Base-by-base conservation (phyloP, 495 filamentous ascomycete species). In the Baudoinia panamericana region DNA sequence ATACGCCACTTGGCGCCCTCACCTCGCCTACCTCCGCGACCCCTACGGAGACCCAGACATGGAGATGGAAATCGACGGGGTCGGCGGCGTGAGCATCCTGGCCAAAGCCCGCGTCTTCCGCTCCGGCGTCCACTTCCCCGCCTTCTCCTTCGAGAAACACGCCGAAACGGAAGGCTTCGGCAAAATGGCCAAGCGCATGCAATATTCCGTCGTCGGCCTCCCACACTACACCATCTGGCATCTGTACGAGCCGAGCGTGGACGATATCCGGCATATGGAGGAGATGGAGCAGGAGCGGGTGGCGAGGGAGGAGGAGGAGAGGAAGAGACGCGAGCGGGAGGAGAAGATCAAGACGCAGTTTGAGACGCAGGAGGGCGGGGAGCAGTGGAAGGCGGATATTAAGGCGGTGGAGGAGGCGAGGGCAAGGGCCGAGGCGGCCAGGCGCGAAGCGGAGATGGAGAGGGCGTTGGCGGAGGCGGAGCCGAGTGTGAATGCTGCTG, bases 221-320 rank as follows among this genome's bases (percentile, higher is more conserved):
- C 92, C 92, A 5, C 92, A 99, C 54, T 99, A 99, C 59, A 94
- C 86, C 0, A 94, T 99, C 41, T 99, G 92, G 92, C 92, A 99
- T 77, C 67, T 95, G 36, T 99, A 99, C 64, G 92, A 99, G 58
- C 92, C 92, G 10, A 93, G 83, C 45, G 84, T 93, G 9, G 92
- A 99, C 53, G 92, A 99, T 52, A 81, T 96, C 36, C 76, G 82
- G 36, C 92, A 95, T 49, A 99, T 99, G 92, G 88, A 67, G 67
- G 81, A 93, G 63, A 92, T 93, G 84, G 84, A 93, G 51, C 60
- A 73, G 41, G 85, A 93, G 51, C 73, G 76, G 22, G 65, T 75
- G 41, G 73, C 84, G 46, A 73, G 76, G 29, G 66, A 78, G 45
- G 76, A 71, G 20, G 76, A 70, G 21, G 86, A 93, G 56, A 59